phyloP scores from a whole-genome alignment of 2,329 filamentous ascomycete genomes.

The Aspergillus pseudonomiae region DNA sequence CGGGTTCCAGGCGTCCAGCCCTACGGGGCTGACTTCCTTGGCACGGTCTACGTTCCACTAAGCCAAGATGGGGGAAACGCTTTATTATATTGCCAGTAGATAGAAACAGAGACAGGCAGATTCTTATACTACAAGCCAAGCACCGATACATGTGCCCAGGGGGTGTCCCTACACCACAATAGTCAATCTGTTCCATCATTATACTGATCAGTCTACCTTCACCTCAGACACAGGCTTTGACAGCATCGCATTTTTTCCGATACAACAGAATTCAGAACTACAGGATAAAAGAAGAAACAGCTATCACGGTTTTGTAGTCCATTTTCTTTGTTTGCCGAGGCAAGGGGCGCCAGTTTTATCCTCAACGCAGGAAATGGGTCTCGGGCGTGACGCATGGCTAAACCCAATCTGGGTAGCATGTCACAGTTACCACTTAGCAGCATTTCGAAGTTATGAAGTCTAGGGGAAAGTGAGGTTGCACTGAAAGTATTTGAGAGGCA shows the following conservation, averaged over 20 bases:
- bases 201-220: no score
- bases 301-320: background rate
- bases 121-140: background rate
- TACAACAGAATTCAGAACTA: no score
- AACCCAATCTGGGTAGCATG: background rate
- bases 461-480: no score
- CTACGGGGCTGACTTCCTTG: background rate
- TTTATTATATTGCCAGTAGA: background rate
- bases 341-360: background rate
- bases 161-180: no score
- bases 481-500: no score
- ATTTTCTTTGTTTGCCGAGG: background rate
- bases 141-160: background rate
- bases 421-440: no score
- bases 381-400: background rate
- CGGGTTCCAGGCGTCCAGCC: background rate
- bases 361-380: background rate
- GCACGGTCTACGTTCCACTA: background rate
- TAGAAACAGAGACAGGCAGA: background rate
- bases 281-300: no score
- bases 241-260: no score
- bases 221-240: no score
- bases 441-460: no score
- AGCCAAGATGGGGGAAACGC: background rate
- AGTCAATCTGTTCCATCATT: no score